Base-by-base conservation (phyloP, 2,329 filamentous ascomycete species). In the Arthroderma uncinatum region DNA sequence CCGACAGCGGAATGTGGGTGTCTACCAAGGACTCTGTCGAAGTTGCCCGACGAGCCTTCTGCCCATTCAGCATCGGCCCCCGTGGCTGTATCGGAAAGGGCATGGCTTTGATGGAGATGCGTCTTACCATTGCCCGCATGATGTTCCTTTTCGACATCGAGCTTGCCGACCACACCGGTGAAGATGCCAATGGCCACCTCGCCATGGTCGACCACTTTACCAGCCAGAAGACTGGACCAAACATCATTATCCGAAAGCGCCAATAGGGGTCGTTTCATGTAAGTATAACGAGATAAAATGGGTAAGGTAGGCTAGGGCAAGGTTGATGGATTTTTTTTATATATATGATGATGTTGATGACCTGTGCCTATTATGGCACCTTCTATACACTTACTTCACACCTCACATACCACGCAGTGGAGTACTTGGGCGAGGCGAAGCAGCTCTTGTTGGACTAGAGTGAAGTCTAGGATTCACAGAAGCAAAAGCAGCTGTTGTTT, bases 91-190 rank as follows among this genome's bases (percentile, higher is more conserved):
- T 74, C 58, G 73, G 73, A 4, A 75, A 74, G 63, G 67, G 68
- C 40, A 70, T 76, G 71, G 73, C 73, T 2, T 67, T 73, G 53
- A 72, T 73, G 69, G 73, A 75, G 61, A 69, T 75, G 68, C 66
- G 67, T 6, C 57, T 73, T 53, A 72, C 71, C n/a, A 58, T 74
- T 50, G 73, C 72, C 8, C 66, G 68, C 25, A 57, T 74, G 61
- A 59, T 74, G 48, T 75, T 71, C 62, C 63, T 71, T 39, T 73
- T 73, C 63, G 73, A 74, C 55, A 66, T 74, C 12, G 59, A 65
- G 54, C 42, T 60, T 14, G 59, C 56, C 23, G 64, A 63, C 54
- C 50, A 50, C 6, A 39, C 30, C 7, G 60, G 59, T 23, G 58
- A 60, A 39, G 57, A 59, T 55, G 57, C 36, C 14, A 52, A 19